Percentiles rank a stretch among this genome's conserved stretches.
Conservation (phyloP, 2,329 filamentous ascomycete genomes). For the Ramularia endophylla region DNA sequence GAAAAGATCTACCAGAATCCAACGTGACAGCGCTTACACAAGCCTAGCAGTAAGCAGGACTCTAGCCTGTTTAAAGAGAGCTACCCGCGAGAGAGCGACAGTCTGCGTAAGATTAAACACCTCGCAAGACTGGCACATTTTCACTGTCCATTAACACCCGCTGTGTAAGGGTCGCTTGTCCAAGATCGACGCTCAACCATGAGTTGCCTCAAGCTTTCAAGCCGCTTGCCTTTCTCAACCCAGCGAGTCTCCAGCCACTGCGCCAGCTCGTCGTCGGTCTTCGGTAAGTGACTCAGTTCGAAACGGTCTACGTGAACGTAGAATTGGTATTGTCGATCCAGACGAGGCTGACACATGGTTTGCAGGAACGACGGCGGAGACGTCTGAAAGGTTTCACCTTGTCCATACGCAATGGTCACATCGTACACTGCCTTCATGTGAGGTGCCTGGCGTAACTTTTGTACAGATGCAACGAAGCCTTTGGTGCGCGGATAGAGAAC, state of each 20-base stretch:
- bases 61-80: too few species aligned
- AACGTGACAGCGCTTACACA: too few species aligned
- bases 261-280: constrained; percentile 26
- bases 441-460: constrained; percentile 40
- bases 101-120: not conserved
- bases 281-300: constrained; percentile 25
- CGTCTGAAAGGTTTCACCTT: constrained; percentile 23
- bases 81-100: too few species aligned
- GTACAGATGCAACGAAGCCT: constrained; percentile 55
- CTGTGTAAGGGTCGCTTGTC: constrained; percentile 2
- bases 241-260: constrained; percentile 33
- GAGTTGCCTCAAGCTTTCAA: constrained; percentile 25
- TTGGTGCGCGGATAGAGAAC: constrained; percentile 56
- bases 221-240: constrained; percentile 31
- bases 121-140: too few species aligned
- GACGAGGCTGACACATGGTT: constrained; percentile 22
- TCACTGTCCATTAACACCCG: too few species aligned
- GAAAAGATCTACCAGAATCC: too few species aligned
- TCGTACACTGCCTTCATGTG: constrained; percentile 36
- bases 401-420: constrained; percentile 33
- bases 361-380: constrained; percentile 29
- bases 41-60: too few species aligned
- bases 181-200: constrained; percentile 13
- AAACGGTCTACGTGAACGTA: constrained; percentile 31
- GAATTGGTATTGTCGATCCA: constrained; percentile 27